Conservation (phyloP, 2,329 filamentous ascomycete genomes). For the Teratosphaeria pseudoeucalypti region DNA sequence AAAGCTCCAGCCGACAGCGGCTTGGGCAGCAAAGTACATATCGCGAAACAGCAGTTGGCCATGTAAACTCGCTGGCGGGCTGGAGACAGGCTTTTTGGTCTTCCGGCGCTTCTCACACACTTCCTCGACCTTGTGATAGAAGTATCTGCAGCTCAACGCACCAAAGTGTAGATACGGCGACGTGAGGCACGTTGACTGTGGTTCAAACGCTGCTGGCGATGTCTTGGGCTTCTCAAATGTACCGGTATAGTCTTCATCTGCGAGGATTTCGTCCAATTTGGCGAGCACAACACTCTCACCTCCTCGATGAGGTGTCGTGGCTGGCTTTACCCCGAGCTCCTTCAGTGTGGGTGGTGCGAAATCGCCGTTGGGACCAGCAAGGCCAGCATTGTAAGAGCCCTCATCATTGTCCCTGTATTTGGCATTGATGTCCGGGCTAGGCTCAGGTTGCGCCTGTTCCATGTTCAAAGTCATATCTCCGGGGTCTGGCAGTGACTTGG, state of each 20-base stretch:
- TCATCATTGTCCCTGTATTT: constrained; percentile 45
- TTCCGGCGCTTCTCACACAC: constrained; percentile 48
- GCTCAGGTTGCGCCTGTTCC: constrained; percentile 43
- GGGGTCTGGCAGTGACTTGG: constrained; percentile 51
- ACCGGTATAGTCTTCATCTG: constrained; percentile 58
- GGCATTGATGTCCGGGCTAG: constrained; percentile 51
- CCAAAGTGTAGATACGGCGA: constrained; percentile 69
- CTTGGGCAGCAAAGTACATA: constrained; percentile 75
- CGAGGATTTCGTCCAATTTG: constrained; percentile 48
- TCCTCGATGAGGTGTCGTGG: constrained; percentile 57
- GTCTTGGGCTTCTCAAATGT: constrained; percentile 70
- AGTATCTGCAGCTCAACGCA: constrained; percentile 56
- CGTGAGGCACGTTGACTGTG: constrained; percentile 62
- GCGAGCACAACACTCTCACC: constrained; percentile 58
- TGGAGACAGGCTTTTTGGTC: constrained; percentile 40
- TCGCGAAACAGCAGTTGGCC: constrained; percentile 69
- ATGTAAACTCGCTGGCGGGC: constrained; percentile 56
- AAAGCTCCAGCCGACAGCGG: constrained; percentile 54
- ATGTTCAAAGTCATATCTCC: constrained; percentile 50
- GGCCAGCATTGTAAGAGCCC: constrained; percentile 43
- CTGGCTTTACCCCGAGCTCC: constrained; percentile 57
- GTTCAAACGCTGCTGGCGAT: constrained; percentile 61
- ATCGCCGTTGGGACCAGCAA: constrained; percentile 58
- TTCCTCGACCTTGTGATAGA: constrained; percentile 62
- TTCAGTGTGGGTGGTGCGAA: constrained; percentile 61